Evolutionary conservation across 2,329 filamentous ascomycete genomes (phyloP).

Genomic region (Aureobasidium uvarum): DNA sequence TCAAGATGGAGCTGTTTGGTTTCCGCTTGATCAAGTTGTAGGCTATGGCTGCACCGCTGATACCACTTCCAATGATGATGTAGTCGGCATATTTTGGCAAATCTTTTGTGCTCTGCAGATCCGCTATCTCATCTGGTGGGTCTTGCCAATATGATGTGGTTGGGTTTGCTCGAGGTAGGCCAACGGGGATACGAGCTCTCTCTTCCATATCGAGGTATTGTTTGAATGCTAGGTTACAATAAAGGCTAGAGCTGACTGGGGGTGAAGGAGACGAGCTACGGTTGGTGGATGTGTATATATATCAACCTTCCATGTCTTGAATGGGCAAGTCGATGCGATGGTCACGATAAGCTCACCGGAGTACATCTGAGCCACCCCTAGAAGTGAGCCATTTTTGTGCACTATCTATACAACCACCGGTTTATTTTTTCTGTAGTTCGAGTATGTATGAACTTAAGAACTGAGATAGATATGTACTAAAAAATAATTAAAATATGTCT

Average conservation of each 20-base stretch:
- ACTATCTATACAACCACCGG: too few species aligned
- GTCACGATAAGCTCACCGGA: conserved; percentile 2
- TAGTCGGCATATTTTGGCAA: conserved; percentile 37
- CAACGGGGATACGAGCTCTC: conserved; percentile 28
- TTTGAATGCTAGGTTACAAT: too few species aligned
- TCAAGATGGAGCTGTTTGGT: conserved; percentile 34
- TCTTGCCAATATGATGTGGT: conserved; percentile 46
- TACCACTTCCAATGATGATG: conserved; percentile 43
- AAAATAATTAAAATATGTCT: too few species aligned
- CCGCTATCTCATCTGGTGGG: conserved; percentile 41
- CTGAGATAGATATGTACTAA: too few species aligned
- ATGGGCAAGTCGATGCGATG: conserved; percentile 5
- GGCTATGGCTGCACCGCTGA: conserved; percentile 43
- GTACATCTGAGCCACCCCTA: too few species aligned
- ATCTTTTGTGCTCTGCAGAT: conserved; percentile 33
- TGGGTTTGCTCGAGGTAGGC: conserved; percentile 38
- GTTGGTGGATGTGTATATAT: not conserved
- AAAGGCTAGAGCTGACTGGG: not conserved
- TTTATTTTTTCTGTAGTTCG: too few species aligned
- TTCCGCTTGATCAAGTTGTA: conserved; percentile 38
- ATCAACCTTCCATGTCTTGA: not conserved
- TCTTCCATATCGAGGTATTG: conserved; percentile 12
- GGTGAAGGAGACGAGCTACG: not conserved
- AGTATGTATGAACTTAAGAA: too few species aligned
- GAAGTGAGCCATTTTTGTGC: too few species aligned